These are phyloP conservation scores for Aspergillus kassunensis DNA, from an alignment of 495 filamentous ascomycete genomes.

Conservation along the genomic window DNA sequence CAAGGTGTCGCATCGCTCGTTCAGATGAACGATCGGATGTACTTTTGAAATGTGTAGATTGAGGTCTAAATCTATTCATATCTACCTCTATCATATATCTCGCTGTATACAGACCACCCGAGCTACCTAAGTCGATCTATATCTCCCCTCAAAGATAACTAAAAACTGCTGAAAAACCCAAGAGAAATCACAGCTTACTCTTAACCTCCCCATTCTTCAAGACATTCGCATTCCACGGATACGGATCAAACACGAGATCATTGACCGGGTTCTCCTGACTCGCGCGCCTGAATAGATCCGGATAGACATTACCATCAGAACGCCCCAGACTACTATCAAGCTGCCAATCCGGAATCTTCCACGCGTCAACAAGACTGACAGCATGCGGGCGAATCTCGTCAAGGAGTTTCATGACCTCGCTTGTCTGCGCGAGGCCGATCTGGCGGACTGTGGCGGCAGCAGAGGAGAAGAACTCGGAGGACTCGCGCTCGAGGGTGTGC, in stretches of 20 bases:
- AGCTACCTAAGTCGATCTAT: neutral
- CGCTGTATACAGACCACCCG: too few species aligned
- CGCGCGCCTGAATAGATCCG: constrained; percentile 63
- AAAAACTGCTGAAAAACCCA: neutral
- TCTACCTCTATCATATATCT: too few species aligned
- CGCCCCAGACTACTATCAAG: constrained; percentile 61
- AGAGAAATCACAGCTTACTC: constrained; percentile 37
- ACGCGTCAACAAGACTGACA: constrained; percentile 60
- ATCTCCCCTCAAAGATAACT: neutral
- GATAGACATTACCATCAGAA: constrained; percentile 64
- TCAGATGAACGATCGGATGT: too few species aligned
- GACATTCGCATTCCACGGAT: constrained; percentile 56
- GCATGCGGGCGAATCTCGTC: constrained; percentile 66
- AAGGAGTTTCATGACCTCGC: constrained; percentile 58
- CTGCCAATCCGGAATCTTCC: constrained; percentile 68
- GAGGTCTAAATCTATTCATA: too few species aligned
- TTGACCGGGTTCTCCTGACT: constrained; percentile 66
- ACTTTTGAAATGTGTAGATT: too few species aligned
- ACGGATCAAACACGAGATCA: constrained; percentile 61
- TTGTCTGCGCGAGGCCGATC: constrained; percentile 57
- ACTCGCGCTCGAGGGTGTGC: constrained; percentile 61
- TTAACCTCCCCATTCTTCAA: constrained; percentile 47
- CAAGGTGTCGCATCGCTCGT: too few species aligned
- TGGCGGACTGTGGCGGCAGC: constrained; percentile 60
- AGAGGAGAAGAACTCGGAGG: constrained; percentile 62